phyloP scores from a whole-genome alignment of 768 basidiomycete species.

The Phaeotremella fagi region DNA sequence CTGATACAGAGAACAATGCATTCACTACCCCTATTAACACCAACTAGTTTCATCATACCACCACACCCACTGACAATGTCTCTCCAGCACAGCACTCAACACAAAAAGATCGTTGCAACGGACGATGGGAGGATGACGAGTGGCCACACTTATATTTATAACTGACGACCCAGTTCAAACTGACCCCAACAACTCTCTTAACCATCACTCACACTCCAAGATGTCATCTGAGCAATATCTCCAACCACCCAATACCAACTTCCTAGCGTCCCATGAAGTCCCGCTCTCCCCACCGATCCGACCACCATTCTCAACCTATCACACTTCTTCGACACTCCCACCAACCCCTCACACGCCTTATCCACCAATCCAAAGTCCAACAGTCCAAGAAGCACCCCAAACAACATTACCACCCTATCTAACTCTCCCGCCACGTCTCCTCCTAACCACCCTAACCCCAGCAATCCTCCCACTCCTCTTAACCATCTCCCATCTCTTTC shows the following conservation, averaged over 20 bases:
- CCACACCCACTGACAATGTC: no score
- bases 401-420: constrained; percentile 70
- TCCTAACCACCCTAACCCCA: constrained; percentile 85
- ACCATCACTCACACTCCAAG: no score
- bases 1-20: no score
- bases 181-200: no score
- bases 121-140: no score
- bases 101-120: no score
- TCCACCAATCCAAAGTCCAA: constrained; percentile 2
- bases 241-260: constrained; percentile 11
- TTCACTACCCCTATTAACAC: no score
- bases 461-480: constrained; percentile 84
- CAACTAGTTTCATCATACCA: no score
- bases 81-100: no score
- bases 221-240: constrained; percentile 8
- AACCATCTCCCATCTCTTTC: constrained; percentile 73
- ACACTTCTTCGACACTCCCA: constrained; percentile 31
- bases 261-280: constrained; percentile 29
- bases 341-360: constrained; percentile 34
- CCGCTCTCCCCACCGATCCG: constrained; percentile 36
- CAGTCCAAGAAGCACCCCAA: neutral
- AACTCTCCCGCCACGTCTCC: constrained; percentile 72
- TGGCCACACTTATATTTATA: no score
- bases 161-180: no score
- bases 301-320: constrained; percentile 39